phyloP scores from a whole-genome alignment of 345 rosid species.

The Populus pruinosa region DNA sequence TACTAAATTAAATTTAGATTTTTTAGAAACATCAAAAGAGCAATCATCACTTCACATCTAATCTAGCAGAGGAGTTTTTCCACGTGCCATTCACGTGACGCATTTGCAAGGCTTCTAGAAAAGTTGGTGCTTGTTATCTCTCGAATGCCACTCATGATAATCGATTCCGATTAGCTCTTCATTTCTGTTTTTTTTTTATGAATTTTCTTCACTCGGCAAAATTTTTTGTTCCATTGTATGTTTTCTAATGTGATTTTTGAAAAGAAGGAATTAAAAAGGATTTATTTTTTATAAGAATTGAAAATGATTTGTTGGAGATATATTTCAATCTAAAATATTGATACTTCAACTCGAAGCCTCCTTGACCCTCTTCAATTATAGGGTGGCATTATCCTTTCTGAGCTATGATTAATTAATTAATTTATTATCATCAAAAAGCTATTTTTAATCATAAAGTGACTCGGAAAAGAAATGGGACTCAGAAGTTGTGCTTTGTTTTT shows the following conservation, averaged over 20 bases:
- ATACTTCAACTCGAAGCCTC: conserved; percentile 36
- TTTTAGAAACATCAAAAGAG: not conserved
- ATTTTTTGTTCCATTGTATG: no score
- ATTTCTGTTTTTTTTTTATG: no score
- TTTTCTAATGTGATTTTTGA: no score
- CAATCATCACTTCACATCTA: not conserved
- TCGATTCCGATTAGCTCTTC: no score
- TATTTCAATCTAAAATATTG: conserved; percentile 32
- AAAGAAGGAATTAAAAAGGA: no score
- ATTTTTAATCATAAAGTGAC: no score
- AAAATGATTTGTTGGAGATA: not conserved
- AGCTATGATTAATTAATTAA: conserved; percentile 6
- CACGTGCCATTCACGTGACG: not conserved
- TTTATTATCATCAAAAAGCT: not conserved
- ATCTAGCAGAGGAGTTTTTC: not conserved
- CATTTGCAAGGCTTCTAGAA: not conserved
- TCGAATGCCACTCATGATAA: no score
- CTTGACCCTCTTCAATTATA: not conserved
- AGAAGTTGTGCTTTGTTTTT: no score
- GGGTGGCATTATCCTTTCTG: not conserved
- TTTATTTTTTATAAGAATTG: not conserved
- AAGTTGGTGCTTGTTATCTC: not conserved
- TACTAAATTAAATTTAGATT: no score
- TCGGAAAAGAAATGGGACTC: no score
- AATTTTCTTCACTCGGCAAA: no score